Evolutionary conservation across 1,139 yeast species (phyloP).

Genomic region (Candida sanyaensis): DNA sequence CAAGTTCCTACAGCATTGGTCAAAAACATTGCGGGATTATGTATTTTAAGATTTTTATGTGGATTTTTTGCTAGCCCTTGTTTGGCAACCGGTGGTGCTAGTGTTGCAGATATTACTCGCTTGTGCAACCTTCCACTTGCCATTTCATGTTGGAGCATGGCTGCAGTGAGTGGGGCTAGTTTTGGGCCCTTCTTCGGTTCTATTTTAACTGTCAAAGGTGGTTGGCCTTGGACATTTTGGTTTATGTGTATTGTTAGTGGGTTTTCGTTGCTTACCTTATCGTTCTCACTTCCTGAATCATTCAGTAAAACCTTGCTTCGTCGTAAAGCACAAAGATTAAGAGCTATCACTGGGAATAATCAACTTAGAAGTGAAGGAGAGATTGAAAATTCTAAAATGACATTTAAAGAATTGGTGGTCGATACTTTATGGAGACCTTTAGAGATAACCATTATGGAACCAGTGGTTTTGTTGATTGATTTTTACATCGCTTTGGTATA

Average conservation of each 20-base stretch:
- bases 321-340: slow-evolving; percentile 38
- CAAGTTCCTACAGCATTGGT: slow-evolving; percentile 38
- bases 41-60: slow-evolving; percentile 31
- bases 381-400: slow-evolving; percentile 22
- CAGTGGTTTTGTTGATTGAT: slow-evolving; percentile 48
- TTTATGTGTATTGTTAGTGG: slow-evolving; percentile 35
- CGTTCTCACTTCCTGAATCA: slow-evolving; percentile 37
- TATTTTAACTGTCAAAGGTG: slow-evolving; percentile 26
- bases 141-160: slow-evolving; percentile 35
- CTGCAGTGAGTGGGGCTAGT: slow-evolving; percentile 39
- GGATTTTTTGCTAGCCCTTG: slow-evolving; percentile 38
- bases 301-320: slow-evolving; percentile 34
- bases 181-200: slow-evolving; percentile 41
- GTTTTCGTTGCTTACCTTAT: slow-evolving; percentile 23
- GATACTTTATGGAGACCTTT: slow-evolving; percentile 54
- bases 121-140: slow-evolving; percentile 33
- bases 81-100: slow-evolving; percentile 39
- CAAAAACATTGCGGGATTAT: slow-evolving; percentile 29
- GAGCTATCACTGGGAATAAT: slow-evolving; percentile 34
- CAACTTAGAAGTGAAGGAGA: slow-evolving; percentile 32
- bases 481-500: slow-evolving; percentile 55
- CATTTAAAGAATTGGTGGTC: slow-evolving; percentile 23
- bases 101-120: slow-evolving; percentile 27
- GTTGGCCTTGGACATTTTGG: slow-evolving; percentile 46
- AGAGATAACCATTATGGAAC: slow-evolving; percentile 43